These are phyloP conservation scores for Fragilariopsis cylindrus DNA, from an alignment of 108 stramenopile genomes.

Conservation along the genomic window DNA sequence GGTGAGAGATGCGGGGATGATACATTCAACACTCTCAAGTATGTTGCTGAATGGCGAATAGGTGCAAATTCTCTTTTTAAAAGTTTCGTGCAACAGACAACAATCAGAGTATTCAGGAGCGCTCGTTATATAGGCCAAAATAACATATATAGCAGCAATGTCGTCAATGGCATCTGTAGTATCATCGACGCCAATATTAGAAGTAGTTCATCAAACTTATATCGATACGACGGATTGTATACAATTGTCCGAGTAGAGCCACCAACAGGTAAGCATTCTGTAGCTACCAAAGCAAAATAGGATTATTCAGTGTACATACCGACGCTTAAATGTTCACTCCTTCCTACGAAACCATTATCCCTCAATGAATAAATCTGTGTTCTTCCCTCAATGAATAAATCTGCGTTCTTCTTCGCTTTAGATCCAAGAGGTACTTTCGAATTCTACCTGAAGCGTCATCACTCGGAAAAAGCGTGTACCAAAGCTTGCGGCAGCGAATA, in stretches of 20 bases:
- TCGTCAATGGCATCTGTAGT: neutral
- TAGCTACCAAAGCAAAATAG: too few relatives aligned
- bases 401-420: neutral
- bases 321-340: too few relatives aligned
- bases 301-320: too few relatives aligned
- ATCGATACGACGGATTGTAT: slow-evolving; percentile 15
- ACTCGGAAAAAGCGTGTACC: neutral
- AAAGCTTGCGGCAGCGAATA: neutral
- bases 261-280: neutral
- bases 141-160: neutral
- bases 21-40: neutral
- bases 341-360: too few relatives aligned
- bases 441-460: neutral
- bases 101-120: slow-evolving; percentile 8
- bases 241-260: neutral
- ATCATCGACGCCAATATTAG: neutral
- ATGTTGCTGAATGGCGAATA: slow-evolving; percentile 18
- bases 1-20: slow-evolving; percentile 16
- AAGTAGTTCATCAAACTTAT: neutral
- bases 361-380: neutral
- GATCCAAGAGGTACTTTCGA: slow-evolving; percentile 1
- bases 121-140: neutral
- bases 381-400: neutral
- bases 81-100: neutral
- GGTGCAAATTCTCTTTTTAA: slow-evolving; percentile 9